Percentiles rank a stretch among this genome's conserved stretches.
Conservation (phyloP, 2,329 filamentous ascomycete species). For the Penicillium sp. region DNA sequence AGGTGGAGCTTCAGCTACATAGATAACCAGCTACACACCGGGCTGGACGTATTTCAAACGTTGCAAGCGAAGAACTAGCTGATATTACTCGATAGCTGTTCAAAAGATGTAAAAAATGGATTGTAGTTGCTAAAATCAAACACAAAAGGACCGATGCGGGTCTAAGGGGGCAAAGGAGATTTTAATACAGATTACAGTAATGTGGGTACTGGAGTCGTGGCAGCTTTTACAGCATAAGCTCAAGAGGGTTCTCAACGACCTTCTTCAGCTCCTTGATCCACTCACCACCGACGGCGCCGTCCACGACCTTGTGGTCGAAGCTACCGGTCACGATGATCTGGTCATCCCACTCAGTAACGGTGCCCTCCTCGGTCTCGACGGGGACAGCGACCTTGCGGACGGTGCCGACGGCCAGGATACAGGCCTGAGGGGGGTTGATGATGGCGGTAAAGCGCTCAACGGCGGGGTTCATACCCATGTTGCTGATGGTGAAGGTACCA, state of each 20-base stretch:
- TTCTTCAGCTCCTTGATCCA: constrained; percentile 98
- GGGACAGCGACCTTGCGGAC: constrained; percentile 94
- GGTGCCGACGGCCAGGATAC: constrained; percentile 91
- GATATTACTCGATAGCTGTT: not conserved
- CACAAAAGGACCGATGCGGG: constrained; percentile 28
- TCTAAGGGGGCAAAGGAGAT: constrained; percentile 27
- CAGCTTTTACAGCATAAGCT: constrained; percentile 75
- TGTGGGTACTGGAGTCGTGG: constrained; percentile 2
- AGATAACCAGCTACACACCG: no score
- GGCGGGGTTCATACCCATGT: constrained; percentile 99
- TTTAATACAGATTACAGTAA: constrained; percentile 41
- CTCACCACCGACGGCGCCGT: constrained; percentile 93
- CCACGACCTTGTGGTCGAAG: constrained; percentile 99
- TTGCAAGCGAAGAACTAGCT: no score
- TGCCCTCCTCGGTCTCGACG: constrained; percentile 79
- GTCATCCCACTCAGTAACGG: constrained; percentile 86
- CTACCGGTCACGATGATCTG: constrained; percentile 93
- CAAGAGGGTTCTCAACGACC: constrained; percentile 94
- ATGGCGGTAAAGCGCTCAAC: constrained; percentile 97
- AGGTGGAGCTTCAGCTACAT: no score
- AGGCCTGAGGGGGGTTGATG: constrained; percentile 97
- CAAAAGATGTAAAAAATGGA: constrained; percentile 24
- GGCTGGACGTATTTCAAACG: no score
- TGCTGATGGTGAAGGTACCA: constrained; percentile 98
- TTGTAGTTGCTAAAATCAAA: constrained; percentile 34